phyloP scores from a whole-genome alignment of 768 basidiomycete species.

The Boletus reticulatus region DNA sequence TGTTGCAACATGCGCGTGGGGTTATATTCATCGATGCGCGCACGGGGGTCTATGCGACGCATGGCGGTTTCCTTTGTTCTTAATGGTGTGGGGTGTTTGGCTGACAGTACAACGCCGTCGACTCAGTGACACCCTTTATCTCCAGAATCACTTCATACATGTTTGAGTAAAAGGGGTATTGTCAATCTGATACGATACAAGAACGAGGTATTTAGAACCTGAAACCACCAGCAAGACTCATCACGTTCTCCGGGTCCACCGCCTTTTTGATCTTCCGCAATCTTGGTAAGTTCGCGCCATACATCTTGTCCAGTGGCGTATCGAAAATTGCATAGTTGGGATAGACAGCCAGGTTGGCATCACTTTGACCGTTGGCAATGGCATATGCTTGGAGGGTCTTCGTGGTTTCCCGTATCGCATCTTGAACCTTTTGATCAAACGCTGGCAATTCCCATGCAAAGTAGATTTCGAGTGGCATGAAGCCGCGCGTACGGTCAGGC shows the following conservation, averaged over 20 bases:
- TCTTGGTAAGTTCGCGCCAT: slow-evolving; percentile 39
- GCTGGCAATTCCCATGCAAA: background rate
- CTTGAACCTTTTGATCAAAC: slow-evolving; percentile 25
- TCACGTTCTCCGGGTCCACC: slow-evolving; percentile 55
- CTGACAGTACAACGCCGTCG: too few relatives aligned
- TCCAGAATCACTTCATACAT: too few relatives aligned
- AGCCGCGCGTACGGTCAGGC: slow-evolving; percentile 32
- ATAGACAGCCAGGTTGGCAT: slow-evolving; percentile 40
- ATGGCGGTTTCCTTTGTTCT: too few relatives aligned
- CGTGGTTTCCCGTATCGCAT: slow-evolving; percentile 38
- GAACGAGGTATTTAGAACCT: slow-evolving; percentile 36
- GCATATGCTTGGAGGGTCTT: slow-evolving; percentile 38
- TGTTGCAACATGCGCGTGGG: too few relatives aligned
- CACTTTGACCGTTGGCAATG: background rate
- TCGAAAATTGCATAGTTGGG: slow-evolving; percentile 56
- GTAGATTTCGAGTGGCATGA: slow-evolving; percentile 49
- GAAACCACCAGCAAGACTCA: slow-evolving; percentile 62
- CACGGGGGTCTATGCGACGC: too few relatives aligned
- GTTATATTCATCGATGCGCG: too few relatives aligned
- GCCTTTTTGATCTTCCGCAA: slow-evolving; percentile 39
- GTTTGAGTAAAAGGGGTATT: too few relatives aligned
- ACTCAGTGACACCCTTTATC: too few relatives aligned
- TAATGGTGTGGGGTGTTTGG: too few relatives aligned
- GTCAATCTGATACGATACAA: too few relatives aligned
- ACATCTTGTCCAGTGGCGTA: slow-evolving; percentile 47